These are phyloP conservation scores for Thuidium tamariscinum DNA, from an alignment of 225 moss, liverwort and hornwort species.

Conservation along the genomic window DNA sequence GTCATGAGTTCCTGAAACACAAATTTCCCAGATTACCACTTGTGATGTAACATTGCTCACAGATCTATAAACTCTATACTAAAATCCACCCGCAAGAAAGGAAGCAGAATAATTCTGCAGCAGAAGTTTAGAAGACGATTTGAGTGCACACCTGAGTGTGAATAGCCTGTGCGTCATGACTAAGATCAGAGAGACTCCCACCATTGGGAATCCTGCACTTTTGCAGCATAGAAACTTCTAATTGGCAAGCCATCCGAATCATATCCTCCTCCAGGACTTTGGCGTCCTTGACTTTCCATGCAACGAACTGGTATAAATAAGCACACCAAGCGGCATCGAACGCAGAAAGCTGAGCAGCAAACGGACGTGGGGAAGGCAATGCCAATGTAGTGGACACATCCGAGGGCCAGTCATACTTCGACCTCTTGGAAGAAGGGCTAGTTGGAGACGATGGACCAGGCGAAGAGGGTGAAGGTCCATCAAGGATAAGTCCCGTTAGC, in stretches of 20 bases:
- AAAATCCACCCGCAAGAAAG: neutral
- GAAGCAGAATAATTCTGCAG: neutral
- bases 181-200: slow-evolving; percentile 35
- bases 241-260: slow-evolving; percentile 83
- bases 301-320: slow-evolving; percentile 81
- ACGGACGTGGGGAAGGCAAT: slow-evolving; percentile 30
- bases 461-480: slow-evolving; percentile 21
- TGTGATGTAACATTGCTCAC: neutral
- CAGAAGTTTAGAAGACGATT: neutral
- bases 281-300: slow-evolving; percentile 92
- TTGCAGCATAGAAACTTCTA: slow-evolving; percentile 84
- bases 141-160: slow-evolving; percentile 33
- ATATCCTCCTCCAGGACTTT: slow-evolving; percentile 73
- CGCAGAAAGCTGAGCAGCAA: slow-evolving; percentile 57
- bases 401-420: slow-evolving; percentile 27
- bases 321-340: slow-evolving; percentile 85
- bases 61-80: neutral
- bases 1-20: neutral
- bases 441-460: slow-evolving; percentile 34
- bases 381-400: slow-evolving; percentile 1
- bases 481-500: slow-evolving; percentile 27
- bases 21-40: neutral
- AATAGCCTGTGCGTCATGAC: slow-evolving; percentile 74
- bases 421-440: slow-evolving; percentile 16
- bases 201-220: slow-evolving; percentile 46